Conservation (phyloP, 2,329 filamentous ascomycete species). For the Trichoderma polysporum region DNA sequence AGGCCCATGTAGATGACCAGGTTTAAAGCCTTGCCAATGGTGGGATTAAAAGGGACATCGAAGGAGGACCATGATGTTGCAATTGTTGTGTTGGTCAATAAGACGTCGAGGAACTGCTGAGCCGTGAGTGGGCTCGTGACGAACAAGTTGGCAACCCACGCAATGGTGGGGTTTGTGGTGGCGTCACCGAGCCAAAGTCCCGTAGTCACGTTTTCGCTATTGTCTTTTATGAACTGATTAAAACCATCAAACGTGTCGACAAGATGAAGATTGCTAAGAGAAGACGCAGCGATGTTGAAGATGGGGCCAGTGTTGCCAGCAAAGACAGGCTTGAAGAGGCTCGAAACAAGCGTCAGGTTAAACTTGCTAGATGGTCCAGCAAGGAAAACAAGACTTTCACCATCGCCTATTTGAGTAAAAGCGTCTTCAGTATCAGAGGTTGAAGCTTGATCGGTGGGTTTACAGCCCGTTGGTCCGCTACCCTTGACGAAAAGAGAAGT, state of each 20-base stretch:
- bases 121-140: slow-evolving; percentile 59
- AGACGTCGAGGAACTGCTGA: slow-evolving; percentile 65
- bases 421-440: slow-evolving; percentile 39
- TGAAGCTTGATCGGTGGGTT: slow-evolving; percentile 48
- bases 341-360: slow-evolving; percentile 29
- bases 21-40: slow-evolving; percentile 71
- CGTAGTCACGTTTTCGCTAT: slow-evolving; percentile 68
- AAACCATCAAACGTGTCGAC: slow-evolving; percentile 69
- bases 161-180: slow-evolving; percentile 61
- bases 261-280: slow-evolving; percentile 42
- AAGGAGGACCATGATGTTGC: slow-evolving; percentile 72
- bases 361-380: slow-evolving; percentile 41
- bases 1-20: slow-evolving; percentile 80
- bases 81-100: slow-evolving; percentile 68
- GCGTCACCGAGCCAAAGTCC: slow-evolving; percentile 73
- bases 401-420: slow-evolving; percentile 39
- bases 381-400: slow-evolving; percentile 30
- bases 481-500: slow-evolving; percentile 72
- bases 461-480: slow-evolving; percentile 54
- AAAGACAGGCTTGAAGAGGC: slow-evolving; percentile 45
- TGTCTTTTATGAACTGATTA: slow-evolving; percentile 59
- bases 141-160: slow-evolving; percentile 66
- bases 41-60: slow-evolving; percentile 68
- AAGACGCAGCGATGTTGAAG: background rate
- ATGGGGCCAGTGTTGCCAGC: slow-evolving; percentile 26